Percentiles rank a stretch among this genome's conserved stretches.
Conservation (phyloP, 1,139 yeast genomes). For the Debaryomyces sp. region DNA sequence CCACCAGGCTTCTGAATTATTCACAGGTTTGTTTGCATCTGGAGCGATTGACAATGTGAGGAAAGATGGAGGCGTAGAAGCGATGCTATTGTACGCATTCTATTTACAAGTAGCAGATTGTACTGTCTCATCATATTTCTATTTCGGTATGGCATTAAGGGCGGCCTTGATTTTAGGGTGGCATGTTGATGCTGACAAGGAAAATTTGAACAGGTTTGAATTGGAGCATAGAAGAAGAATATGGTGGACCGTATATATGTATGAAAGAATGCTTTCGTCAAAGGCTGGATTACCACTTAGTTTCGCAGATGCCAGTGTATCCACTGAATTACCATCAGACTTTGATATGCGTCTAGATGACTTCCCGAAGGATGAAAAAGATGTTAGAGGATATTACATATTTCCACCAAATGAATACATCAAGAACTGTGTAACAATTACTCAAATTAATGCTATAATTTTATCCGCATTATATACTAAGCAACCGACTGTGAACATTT, state of each 20-base stretch:
- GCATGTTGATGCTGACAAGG: slow-evolving; percentile 83
- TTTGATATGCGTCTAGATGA: slow-evolving; percentile 60
- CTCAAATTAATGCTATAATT: slow-evolving; percentile 78
- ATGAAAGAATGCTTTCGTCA: slow-evolving; percentile 82
- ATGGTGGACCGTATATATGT: slow-evolving; percentile 94
- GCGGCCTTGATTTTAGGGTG: slow-evolving; percentile 76
- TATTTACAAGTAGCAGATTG: slow-evolving; percentile 86
- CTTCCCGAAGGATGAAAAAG: slow-evolving; percentile 54
- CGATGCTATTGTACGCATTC: slow-evolving; percentile 73
- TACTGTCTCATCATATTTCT: slow-evolving; percentile 78
- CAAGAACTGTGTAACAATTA: slow-evolving; percentile 76
- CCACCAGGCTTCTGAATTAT: slow-evolving; percentile 73
- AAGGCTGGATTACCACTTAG: slow-evolving; percentile 85
- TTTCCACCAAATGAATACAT: slow-evolving; percentile 83
- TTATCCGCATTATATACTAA: slow-evolving; percentile 73
- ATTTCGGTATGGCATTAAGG: slow-evolving; percentile 77
- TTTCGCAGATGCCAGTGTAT: slow-evolving; percentile 75
- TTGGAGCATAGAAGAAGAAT: slow-evolving; percentile 79
- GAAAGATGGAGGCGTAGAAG: slow-evolving; percentile 83
- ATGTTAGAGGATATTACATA: slow-evolving; percentile 57
- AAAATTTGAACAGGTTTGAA: slow-evolving; percentile 61
- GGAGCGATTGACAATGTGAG: slow-evolving; percentile 80
- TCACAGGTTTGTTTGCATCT: slow-evolving; percentile 73
- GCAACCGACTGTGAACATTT: slow-evolving; percentile 72
- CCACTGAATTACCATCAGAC: slow-evolving; percentile 76